Conservation (phyloP, 768 basidiomycete species). For the Tephrocybe rancida region DNA sequence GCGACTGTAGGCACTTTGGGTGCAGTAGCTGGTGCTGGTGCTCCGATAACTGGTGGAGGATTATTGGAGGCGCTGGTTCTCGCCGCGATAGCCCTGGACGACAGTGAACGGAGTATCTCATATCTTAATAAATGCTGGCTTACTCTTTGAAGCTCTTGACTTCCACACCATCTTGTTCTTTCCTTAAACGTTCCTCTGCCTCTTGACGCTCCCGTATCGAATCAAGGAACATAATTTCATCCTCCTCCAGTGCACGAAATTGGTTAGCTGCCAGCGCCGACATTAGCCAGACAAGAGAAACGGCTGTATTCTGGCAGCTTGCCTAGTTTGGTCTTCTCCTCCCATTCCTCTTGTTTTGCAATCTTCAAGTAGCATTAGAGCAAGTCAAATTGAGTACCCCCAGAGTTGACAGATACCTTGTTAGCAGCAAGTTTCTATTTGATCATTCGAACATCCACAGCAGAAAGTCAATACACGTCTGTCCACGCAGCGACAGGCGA, state of each 20-base stretch:
- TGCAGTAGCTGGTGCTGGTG: constrained; percentile 33
- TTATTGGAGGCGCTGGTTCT: constrained; percentile 52
- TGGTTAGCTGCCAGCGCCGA: constrained; percentile 64
- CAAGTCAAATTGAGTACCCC: background rate
- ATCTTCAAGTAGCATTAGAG: constrained; percentile 44
- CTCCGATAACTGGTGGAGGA: constrained; percentile 43
- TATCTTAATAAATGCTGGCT: constrained; percentile 15
- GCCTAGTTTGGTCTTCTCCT: constrained; percentile 83
- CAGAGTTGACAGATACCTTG: constrained; percentile 49
- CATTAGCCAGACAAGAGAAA: constrained; percentile 7
- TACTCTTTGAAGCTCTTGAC: constrained; percentile 80
- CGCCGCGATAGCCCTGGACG: constrained; percentile 65
- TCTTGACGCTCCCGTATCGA: constrained; percentile 76
- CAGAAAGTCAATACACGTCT: constrained; percentile 47
- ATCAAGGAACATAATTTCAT: constrained; percentile 89
- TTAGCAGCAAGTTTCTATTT: constrained; percentile 88
- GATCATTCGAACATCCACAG: constrained; percentile 43
- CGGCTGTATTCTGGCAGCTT: constrained; percentile 14
- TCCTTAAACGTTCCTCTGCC: constrained; percentile 75
- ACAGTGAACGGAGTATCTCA: constrained; percentile 5
- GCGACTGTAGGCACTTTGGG: constrained; percentile 27
- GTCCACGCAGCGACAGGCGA: constrained; percentile 15
- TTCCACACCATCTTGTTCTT: constrained; percentile 77
- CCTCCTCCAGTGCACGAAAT: constrained; percentile 87
- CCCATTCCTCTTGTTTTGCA: constrained; percentile 94